phyloP scores from a whole-genome alignment of 1,284 basidiomycete genomes.

The Ceratobasidium sp. region DNA sequence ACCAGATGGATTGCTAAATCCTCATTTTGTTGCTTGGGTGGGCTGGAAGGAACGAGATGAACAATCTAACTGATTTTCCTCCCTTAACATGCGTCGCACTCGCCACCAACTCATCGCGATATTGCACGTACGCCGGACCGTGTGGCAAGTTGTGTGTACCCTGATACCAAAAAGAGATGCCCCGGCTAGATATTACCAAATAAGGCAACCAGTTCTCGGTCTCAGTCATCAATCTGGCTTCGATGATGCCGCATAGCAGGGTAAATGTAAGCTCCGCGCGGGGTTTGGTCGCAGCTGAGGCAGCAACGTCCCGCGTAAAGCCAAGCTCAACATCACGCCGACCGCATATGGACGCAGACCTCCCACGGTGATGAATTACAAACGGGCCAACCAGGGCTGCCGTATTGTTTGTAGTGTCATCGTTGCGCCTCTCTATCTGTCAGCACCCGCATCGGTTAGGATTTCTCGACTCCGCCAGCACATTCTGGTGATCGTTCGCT shows the following conservation, averaged over 20 bases:
- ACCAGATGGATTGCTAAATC: slow-evolving; percentile 54
- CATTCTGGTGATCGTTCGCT: neutral
- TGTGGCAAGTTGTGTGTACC: no score
- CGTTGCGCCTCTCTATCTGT: slow-evolving; percentile 23
- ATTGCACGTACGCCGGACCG: no score
- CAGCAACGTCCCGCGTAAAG: slow-evolving; percentile 17
- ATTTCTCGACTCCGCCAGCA: neutral
- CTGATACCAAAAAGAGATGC: neutral
- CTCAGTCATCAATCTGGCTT: slow-evolving; percentile 13
- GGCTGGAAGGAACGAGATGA: slow-evolving; percentile 51
- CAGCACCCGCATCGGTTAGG: slow-evolving; percentile 21
- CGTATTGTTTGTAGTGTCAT: slow-evolving; percentile 12
- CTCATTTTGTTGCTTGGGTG: slow-evolving; percentile 57
- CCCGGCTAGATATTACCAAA: neutral
- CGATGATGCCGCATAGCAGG: no score
- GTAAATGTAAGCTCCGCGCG: slow-evolving; percentile 22
- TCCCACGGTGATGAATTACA: slow-evolving; percentile 39
- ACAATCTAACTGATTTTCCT: no score
- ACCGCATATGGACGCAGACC: slow-evolving; percentile 18
- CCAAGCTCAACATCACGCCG: slow-evolving; percentile 25
- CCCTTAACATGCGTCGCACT: no score
- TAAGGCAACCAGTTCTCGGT: slow-evolving; percentile 21
- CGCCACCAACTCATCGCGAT: no score
- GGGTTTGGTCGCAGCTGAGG: slow-evolving; percentile 37
- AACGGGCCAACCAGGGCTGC: slow-evolving; percentile 9